These are phyloP conservation scores for Sungouiozyma ichnusensis DNA, from an alignment of 805 yeast species.

Conservation along the genomic window DNA sequence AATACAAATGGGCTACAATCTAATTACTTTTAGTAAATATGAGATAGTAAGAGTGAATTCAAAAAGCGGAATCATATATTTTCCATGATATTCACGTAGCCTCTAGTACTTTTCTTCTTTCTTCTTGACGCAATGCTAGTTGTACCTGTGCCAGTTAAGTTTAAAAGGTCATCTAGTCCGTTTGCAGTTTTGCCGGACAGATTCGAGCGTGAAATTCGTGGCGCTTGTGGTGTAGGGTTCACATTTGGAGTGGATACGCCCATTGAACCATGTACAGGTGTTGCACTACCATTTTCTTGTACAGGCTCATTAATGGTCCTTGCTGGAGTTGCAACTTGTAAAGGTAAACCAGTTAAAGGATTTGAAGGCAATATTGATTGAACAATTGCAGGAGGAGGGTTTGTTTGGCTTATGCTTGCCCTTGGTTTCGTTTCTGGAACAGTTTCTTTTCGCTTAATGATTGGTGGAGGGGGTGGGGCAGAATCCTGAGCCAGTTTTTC, in stretches of 20 bases:
- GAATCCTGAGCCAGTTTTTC: slow-evolving; percentile 45
- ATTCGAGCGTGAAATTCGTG: slow-evolving; percentile 14
- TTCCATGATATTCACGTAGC: slow-evolving; percentile 60
- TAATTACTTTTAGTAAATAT: too few species aligned
- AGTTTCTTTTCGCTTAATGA: slow-evolving; percentile 31
- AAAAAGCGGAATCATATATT: too few species aligned
- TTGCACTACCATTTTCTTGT: slow-evolving; percentile 2
- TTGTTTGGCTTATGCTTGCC: slow-evolving; percentile 24
- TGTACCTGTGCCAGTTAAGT: slow-evolving; percentile 24
- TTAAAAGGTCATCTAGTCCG: slow-evolving; percentile 39
- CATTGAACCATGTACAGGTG: slow-evolving; percentile 10
- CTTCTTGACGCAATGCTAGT: slow-evolving; percentile 26
- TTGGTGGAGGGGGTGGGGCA: slow-evolving; percentile 58
- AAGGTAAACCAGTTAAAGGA: slow-evolving; percentile 28
- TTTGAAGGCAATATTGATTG: slow-evolving; percentile 26
- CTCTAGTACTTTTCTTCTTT: slow-evolving; percentile 39
- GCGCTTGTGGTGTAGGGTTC: slow-evolving; percentile 11
- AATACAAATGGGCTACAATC: too few species aligned
- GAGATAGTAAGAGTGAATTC: too few species aligned
- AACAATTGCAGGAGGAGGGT: slow-evolving; percentile 12
- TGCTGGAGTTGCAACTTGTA: slow-evolving; percentile 2
- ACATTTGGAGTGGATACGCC: slow-evolving; percentile 5
- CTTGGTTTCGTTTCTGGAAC: slow-evolving; percentile 30
- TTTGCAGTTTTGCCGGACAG: slow-evolving; percentile 29
- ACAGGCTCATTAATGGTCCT: slow-evolving; percentile 6